Percentiles rank a stretch among this genome's conserved stretches.
Conservation (phyloP, 2,329 filamentous ascomycete species). For the Thelonectria blattea region DNA sequence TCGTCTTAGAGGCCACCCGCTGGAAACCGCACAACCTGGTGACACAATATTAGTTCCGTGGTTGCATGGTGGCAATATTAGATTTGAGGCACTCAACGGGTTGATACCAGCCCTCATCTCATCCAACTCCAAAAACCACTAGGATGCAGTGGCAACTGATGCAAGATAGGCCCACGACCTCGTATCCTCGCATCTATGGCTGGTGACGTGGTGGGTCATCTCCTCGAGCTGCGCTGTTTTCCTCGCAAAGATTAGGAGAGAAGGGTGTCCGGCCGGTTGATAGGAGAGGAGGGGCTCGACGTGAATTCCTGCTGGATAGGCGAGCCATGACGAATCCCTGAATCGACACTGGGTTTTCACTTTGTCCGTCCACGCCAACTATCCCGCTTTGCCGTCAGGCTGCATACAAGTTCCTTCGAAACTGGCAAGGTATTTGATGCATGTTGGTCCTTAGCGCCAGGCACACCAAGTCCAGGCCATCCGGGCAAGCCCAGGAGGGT, state of each 20-base stretch:
- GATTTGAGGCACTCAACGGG: neutral
- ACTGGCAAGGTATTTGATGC: conserved; percentile 21
- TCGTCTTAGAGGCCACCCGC: neutral
- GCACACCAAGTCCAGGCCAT: conserved; percentile 26
- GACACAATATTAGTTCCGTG: neutral
- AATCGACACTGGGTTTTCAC: conserved; percentile 2
- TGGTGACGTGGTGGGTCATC: conserved; percentile 8
- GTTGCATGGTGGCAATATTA: conserved; percentile 3
- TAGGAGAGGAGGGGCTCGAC: conserved; percentile 8
- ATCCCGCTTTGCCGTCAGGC: conserved; percentile 18
- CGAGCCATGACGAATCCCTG: conserved; percentile 10
- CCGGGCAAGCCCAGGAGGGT: conserved; percentile 20
- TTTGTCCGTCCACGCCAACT: conserved; percentile 14
- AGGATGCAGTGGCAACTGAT: neutral
- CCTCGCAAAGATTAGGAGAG: conserved; percentile 9
- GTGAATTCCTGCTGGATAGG: conserved; percentile 2
- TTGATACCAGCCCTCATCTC: neutral
- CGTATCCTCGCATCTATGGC: conserved; percentile 11
- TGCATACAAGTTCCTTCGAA: conserved; percentile 18
- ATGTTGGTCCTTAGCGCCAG: conserved; percentile 32
- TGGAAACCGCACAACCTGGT: neutral
- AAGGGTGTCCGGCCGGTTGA: conserved; percentile 10
- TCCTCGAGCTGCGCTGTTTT: conserved; percentile 10
- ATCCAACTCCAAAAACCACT: neutral
- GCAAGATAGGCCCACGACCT: conserved; percentile 1